A percentile compares a stretch with the other conserved stretches of the same genome.
phyloP scores from a whole-genome alignment of 1,139 yeast genomes.

The Candida glucosophila region DNA sequence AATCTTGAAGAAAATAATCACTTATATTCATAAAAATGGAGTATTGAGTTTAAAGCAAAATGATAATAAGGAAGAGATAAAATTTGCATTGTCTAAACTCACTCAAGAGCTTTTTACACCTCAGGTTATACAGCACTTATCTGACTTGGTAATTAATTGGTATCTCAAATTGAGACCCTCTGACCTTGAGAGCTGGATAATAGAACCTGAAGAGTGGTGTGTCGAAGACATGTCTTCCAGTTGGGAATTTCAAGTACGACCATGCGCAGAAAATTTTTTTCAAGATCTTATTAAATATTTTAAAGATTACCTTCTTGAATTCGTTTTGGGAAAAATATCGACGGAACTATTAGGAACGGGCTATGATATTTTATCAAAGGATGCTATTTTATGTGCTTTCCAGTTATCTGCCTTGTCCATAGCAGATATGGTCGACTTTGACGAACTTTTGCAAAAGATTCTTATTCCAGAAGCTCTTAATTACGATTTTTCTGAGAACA shows the following conservation, averaged over 20 bases:
- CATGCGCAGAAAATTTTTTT: conserved; percentile 82
- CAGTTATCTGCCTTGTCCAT: conserved; percentile 68
- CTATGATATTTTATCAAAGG: conserved; percentile 56
- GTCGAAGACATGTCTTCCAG: conserved; percentile 69
- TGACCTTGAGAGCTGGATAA: conserved; percentile 73
- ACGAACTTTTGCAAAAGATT: conserved; percentile 45
- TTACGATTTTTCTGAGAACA: conserved; percentile 36
- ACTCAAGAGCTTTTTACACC: conserved; percentile 50
- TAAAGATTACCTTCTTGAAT: conserved; percentile 52
- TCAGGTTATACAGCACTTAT: conserved; percentile 44
- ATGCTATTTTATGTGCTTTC: conserved; percentile 73
- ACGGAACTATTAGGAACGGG: conserved; percentile 30
- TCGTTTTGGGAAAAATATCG: conserved; percentile 57
- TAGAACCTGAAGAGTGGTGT: conserved; percentile 91
- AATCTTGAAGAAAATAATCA: conserved; percentile 56
- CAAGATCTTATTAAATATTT: conserved; percentile 65
- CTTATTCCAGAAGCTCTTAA: conserved; percentile 61
- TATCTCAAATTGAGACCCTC: conserved; percentile 65
- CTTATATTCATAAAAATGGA: conserved; percentile 57
- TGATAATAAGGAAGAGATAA: conserved; percentile 54
- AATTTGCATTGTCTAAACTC: conserved; percentile 44
- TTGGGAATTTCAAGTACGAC: conserved; percentile 80
- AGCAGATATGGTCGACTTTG: conserved; percentile 56
- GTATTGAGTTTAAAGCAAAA: conserved; percentile 57
- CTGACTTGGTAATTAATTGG: conserved; percentile 61